phyloP scores from a whole-genome alignment of 768 basidiomycete species.

The Macrolepiota albuminosa region DNA sequence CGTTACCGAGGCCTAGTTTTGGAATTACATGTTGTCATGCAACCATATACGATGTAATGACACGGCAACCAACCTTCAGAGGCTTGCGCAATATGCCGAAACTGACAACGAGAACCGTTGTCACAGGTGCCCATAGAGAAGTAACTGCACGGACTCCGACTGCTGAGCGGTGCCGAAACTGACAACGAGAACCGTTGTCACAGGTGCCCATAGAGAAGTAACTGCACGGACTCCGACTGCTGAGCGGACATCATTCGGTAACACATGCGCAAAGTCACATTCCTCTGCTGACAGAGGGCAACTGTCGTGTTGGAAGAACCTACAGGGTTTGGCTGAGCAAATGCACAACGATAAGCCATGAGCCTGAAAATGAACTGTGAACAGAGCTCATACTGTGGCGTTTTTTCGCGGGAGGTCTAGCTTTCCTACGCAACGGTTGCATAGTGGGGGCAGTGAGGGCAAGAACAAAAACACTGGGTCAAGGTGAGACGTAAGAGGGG shows the following conservation, averaged over 20 bases:
- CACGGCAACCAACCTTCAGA: slow-evolving; percentile 11
- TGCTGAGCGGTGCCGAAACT: slow-evolving; percentile 29
- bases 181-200: slow-evolving; percentile 31
- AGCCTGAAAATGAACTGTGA: background rate
- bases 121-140: slow-evolving; percentile 31
- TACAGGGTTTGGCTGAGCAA: slow-evolving; percentile 43
- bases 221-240: slow-evolving; percentile 23
- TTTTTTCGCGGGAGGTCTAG: slow-evolving; percentile 28
- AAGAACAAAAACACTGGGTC: slow-evolving; percentile 1
- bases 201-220: slow-evolving; percentile 34
- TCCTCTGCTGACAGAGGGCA: slow-evolving; percentile 40
- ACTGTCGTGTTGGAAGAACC: slow-evolving; percentile 37
- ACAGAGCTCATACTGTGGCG: slow-evolving; percentile 30
- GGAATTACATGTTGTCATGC: background rate
- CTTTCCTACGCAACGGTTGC: slow-evolving; percentile 22
- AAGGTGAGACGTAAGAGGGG: background rate
- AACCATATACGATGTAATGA: background rate
- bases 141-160: slow-evolving; percentile 26
- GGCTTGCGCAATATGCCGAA: slow-evolving; percentile 24
- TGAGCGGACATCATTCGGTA: slow-evolving; percentile 22
- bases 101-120: slow-evolving; percentile 33
- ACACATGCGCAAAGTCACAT: slow-evolving; percentile 44
- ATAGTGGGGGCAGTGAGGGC: slow-evolving; percentile 13
- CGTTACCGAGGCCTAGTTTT: background rate
- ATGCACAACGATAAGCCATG: slow-evolving; percentile 10